Conservation (phyloP, 2,329 filamentous ascomycete genomes). For the Geosmithia putterillii region DNA sequence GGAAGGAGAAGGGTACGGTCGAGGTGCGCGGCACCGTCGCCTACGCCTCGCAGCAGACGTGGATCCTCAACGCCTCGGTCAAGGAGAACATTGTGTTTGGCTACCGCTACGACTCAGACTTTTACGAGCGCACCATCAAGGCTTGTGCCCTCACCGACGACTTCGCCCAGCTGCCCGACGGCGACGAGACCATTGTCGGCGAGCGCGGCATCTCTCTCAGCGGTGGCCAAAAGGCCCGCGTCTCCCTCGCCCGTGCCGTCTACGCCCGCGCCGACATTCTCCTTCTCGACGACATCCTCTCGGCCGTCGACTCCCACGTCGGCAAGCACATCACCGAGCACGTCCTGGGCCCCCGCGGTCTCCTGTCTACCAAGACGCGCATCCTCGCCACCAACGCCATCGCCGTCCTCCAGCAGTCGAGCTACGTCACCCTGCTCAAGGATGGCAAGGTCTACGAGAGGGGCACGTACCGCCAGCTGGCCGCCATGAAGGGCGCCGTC, state of each 20-base stretch:
- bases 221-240: slow-evolving; percentile 87
- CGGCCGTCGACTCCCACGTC: slow-evolving; percentile 96
- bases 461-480: slow-evolving; percentile 80
- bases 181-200: slow-evolving; percentile 91
- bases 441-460: slow-evolving; percentile 76
- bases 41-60: slow-evolving; percentile 85
- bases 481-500: slow-evolving; percentile 89
- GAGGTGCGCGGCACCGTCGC: slow-evolving; percentile 71
- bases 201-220: slow-evolving; percentile 94
- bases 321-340: slow-evolving; percentile 90
- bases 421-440: slow-evolving; percentile 75
- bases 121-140: slow-evolving; percentile 86
- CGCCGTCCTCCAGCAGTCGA: slow-evolving; percentile 75
- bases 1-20: slow-evolving; percentile 77
- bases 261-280: slow-evolving; percentile 97
- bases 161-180: slow-evolving; percentile 84
- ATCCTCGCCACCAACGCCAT: slow-evolving; percentile 94
- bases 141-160: slow-evolving; percentile 87
- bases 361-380: slow-evolving; percentile 76
- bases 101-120: slow-evolving; percentile 82
- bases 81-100: slow-evolving; percentile 97
- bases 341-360: slow-evolving; percentile 73
- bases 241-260: slow-evolving; percentile 85
- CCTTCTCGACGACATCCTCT: slow-evolving; percentile 84
- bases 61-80: slow-evolving; percentile 97